Percentiles rank a stretch among this genome's conserved stretches.
These are phyloP conservation scores for Aspergillus ellipticus DNA, from an alignment of 495 filamentous ascomycete species.

Conservation along the genomic window DNA sequence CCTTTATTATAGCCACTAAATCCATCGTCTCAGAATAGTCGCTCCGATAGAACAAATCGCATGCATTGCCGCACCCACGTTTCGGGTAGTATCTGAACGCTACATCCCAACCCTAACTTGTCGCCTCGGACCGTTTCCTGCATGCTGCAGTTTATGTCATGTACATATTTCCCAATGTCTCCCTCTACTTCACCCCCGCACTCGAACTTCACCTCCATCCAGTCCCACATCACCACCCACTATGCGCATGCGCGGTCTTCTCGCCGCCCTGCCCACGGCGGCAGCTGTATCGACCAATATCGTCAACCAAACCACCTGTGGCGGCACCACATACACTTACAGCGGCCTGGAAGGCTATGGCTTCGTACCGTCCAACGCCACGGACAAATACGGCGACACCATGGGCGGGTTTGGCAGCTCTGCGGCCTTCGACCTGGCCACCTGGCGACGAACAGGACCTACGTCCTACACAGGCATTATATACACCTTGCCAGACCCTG, in stretches of 20 bases:
- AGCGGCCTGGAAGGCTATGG: conserved; percentile 70
- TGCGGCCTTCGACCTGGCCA: conserved; percentile 56
- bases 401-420: conserved; percentile 66
- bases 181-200: neutral
- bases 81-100: neutral
- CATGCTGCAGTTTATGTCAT: neutral
- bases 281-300: conserved; percentile 16
- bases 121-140: no score
- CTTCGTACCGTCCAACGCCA: conserved; percentile 52
- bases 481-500: conserved; percentile 67
- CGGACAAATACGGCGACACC: conserved; percentile 73
- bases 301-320: conserved; percentile 58
- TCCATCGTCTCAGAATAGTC: neutral
- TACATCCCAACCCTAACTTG: neutral
- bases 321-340: conserved; percentile 62
- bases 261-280: conserved; percentile 16
- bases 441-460: conserved; percentile 57
- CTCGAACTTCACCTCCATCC: neutral
- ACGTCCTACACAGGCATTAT: conserved; percentile 60
- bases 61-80: neutral
- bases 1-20: neutral
- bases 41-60: neutral
- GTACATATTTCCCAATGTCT: neutral
- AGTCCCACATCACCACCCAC: no score
- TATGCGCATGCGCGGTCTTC: conserved; percentile 23